A percentile compares a stretch with the other conserved stretches of the same genome.
Evolutionary conservation across 2,329 filamentous ascomycete species (phyloP).

Genomic region (Cladosporium sp.): DNA sequence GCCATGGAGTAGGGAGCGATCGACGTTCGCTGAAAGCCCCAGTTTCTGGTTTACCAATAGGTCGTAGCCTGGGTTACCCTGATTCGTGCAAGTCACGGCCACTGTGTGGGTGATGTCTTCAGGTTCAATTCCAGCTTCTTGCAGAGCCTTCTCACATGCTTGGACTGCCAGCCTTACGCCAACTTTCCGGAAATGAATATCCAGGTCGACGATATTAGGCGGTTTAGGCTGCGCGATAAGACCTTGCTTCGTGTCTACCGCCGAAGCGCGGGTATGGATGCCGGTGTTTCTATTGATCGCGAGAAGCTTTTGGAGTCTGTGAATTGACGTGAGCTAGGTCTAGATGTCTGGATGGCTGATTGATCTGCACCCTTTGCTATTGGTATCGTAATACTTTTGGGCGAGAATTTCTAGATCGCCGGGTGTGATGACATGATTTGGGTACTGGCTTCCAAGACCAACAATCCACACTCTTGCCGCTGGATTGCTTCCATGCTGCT

Average conservation of each 20-base stretch:
- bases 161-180: slow-evolving; percentile 30
- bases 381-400: background rate
- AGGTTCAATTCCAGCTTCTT: slow-evolving; percentile 23
- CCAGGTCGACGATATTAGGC: slow-evolving; percentile 20
- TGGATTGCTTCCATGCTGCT: too few relatives aligned
- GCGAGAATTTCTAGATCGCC: background rate
- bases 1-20: slow-evolving; percentile 34
- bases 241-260: background rate
- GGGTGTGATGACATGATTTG: background rate
- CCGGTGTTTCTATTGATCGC: slow-evolving; percentile 7
- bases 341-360: background rate
- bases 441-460: slow-evolving; percentile 7
- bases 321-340: background rate
- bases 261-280: slow-evolving; percentile 2
- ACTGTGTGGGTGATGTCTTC: slow-evolving; percentile 35
- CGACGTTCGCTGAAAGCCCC: slow-evolving; percentile 26
- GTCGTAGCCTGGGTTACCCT: slow-evolving; percentile 37
- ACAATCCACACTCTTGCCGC: background rate
- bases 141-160: slow-evolving; percentile 32
- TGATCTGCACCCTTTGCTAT: background rate
- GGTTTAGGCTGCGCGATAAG: background rate
- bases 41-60: slow-evolving; percentile 33
- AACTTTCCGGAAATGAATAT: slow-evolving; percentile 24
- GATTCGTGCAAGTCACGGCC: slow-evolving; percentile 35
- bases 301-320: slow-evolving; percentile 8